A percentile compares a stretch with the other conserved stretches of the same genome.
These are phyloP conservation scores for Phtheirospermum japonicum DNA, from an alignment of 257 asterid species.

Conservation along the genomic window DNA sequence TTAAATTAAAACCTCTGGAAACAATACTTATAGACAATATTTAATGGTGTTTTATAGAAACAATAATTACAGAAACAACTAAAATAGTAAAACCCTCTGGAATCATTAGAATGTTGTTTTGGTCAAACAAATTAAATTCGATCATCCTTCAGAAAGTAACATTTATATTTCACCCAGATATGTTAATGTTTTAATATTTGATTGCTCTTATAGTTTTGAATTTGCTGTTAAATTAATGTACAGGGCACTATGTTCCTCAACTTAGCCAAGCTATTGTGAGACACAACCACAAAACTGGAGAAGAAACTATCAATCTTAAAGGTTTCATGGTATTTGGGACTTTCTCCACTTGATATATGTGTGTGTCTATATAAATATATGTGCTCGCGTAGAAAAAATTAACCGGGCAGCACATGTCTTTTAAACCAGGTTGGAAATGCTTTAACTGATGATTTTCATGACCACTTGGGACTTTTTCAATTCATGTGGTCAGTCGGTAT, in stretches of 20 bases:
- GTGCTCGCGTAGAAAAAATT: neutral
- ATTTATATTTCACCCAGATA: constrained; percentile 5
- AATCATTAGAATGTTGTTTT: no score
- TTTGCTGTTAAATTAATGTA: constrained; percentile 17
- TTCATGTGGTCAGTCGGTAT: constrained; percentile 88
- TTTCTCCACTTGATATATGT: neutral
- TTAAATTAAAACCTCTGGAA: no score
- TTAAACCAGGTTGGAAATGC: constrained; percentile 81
- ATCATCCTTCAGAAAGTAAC: neutral
- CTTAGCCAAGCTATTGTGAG: constrained; percentile 80
- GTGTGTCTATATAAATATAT: neutral
- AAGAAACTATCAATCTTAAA: constrained; percentile 61
- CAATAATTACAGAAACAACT: no score
- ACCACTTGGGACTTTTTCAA: constrained; percentile 73
- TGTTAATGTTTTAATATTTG: neutral
- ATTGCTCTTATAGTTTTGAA: constrained; percentile 3
- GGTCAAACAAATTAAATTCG: no score
- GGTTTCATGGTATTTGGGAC: constrained; percentile 82
- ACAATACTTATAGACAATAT: no score
- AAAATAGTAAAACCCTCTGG: no score
- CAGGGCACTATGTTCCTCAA: constrained; percentile 98
- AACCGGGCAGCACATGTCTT: neutral
- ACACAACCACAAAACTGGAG: constrained; percentile 52
- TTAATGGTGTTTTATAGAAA: no score
- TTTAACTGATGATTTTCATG: constrained; percentile 81